Evolutionary conservation across 1,139 yeast genomes (phyloP).

Genomic region (Zygoascus meyerae): DNA sequence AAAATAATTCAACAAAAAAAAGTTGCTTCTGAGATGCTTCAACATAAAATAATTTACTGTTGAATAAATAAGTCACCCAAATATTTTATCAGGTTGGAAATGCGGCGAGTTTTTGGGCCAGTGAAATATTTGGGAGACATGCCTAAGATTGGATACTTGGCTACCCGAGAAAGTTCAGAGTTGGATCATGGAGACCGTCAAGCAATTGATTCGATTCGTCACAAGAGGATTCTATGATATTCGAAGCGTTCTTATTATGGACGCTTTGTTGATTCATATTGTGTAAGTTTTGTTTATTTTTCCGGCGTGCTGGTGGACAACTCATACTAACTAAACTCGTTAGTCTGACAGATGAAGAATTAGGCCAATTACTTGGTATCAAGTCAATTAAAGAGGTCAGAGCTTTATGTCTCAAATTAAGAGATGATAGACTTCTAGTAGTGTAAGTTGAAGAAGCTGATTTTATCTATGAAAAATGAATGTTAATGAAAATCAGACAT

Average conservation of each 20-base stretch:
- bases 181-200: conserved; percentile 37
- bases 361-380: conserved; percentile 71
- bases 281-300: conserved; percentile 40
- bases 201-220: conserved; percentile 48
- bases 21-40: no score
- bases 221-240: conserved; percentile 83
- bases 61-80: neutral
- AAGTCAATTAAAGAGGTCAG: conserved; percentile 76
- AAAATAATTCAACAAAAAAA: no score
- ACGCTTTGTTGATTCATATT: conserved; percentile 84
- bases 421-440: conserved; percentile 65
- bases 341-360: conserved; percentile 80
- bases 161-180: no score
- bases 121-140: no score
- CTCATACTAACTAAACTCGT: neutral
- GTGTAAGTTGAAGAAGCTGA: conserved; percentile 21
- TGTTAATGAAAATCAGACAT: no score
- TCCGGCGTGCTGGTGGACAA: neutral
- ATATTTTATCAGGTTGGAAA: neutral
- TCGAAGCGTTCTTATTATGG: conserved; percentile 77
- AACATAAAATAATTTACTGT: no score
- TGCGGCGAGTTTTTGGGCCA: no score
- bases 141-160: no score
- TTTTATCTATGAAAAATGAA: no score
- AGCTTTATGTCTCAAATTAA: conserved; percentile 69